Conservation (phyloP, 495 filamentous ascomycete genomes). For the Platismatia glauca region DNA sequence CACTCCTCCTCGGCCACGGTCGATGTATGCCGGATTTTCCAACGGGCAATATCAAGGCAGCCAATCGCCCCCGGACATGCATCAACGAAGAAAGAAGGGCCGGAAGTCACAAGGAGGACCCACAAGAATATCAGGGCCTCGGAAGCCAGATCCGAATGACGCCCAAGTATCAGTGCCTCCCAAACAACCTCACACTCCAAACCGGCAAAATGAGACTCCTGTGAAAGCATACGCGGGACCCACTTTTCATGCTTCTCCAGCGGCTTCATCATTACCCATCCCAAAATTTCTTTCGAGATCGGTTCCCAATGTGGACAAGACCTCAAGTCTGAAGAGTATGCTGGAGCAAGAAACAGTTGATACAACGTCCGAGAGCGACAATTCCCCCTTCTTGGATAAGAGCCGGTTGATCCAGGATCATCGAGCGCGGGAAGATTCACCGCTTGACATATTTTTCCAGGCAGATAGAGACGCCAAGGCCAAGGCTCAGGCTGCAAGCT, state of each 20-base stretch:
- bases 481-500: slow-evolving; percentile 26
- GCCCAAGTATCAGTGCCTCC: not conserved
- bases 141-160: not conserved
- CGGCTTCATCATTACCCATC: slow-evolving; percentile 84
- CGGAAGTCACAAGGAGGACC: not conserved
- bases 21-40: slow-evolving; percentile 17
- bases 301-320: slow-evolving; percentile 51
- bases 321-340: slow-evolving; percentile 33
- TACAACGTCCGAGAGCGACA: slow-evolving; percentile 25
- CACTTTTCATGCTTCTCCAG: slow-evolving; percentile 91
- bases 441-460: slow-evolving; percentile 80
- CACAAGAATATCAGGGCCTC: not conserved
- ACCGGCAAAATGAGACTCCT: slow-evolving; percentile 15
- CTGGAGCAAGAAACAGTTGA: slow-evolving; percentile 32
- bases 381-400: slow-evolving; percentile 24
- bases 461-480: slow-evolving; percentile 72
- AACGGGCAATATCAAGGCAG: slow-evolving; percentile 6
- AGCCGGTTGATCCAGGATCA: slow-evolving; percentile 23
- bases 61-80: slow-evolving; percentile 2
- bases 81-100: slow-evolving; percentile 11
- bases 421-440: slow-evolving; percentile 53
- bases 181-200: slow-evolving; percentile 12
- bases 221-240: slow-evolving; percentile 71
- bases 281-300: slow-evolving; percentile 87
- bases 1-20: slow-evolving; percentile 10